Evolutionary conservation across 75 land plant species (phyloP).

Genomic region (Picea sitchensis): DNA sequence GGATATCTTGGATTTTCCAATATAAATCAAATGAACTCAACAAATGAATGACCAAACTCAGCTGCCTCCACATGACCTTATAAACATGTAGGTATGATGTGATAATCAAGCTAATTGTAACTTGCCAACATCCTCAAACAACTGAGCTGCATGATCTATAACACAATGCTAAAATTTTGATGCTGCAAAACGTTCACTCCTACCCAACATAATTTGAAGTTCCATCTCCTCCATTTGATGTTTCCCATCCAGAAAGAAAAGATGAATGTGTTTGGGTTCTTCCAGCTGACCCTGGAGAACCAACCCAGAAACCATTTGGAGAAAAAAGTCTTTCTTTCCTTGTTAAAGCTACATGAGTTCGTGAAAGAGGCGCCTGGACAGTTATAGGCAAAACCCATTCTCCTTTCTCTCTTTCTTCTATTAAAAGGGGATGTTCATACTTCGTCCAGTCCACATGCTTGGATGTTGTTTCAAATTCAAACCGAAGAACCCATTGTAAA

Average conservation of each 20-base stretch:
- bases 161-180: not conserved
- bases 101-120: not conserved
- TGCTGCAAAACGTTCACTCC: not conserved
- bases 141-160: not conserved
- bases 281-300: conserved; percentile 25
- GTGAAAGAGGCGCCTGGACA: conserved; percentile 77
- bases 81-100: not conserved
- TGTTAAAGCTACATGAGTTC: conserved; percentile 31
- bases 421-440: conserved; percentile 84
- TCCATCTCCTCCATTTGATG: conserved; percentile 9
- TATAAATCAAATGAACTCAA: not conserved
- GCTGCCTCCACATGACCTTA: not conserved
- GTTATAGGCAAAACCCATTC: conserved; percentile 92
- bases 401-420: conserved; percentile 76
- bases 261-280: not conserved
- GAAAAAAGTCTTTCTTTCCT: conserved; percentile 49
- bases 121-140: not conserved
- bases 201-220: not conserved
- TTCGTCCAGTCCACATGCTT: conserved; percentile 61
- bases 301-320: conserved; percentile 48
- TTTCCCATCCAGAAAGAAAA: conserved; percentile 14
- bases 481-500: conserved; percentile 87
- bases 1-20: not conserved
- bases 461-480: conserved; percentile 89
- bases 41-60: not conserved